Base-by-base conservation (phyloP, 139 green algal genomes). In the Auxenochlorella pyrenoidosa region DNA sequence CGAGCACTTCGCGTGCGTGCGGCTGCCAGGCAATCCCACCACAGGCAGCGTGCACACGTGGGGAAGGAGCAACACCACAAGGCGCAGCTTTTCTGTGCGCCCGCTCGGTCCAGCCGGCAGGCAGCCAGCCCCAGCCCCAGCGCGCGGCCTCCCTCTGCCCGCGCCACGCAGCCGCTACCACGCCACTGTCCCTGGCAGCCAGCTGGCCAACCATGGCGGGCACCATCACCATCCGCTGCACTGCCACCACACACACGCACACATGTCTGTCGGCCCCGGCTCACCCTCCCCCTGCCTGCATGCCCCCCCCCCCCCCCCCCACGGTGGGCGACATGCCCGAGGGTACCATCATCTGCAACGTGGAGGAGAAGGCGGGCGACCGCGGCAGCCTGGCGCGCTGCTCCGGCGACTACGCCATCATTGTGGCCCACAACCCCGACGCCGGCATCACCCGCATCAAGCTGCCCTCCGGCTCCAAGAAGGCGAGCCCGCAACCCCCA, bases 361-460 rank as follows among this genome's bases (percentile, higher is more conserved):
- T 99, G 82, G 98, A 99, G 96, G 94, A 96, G 82, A 90, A 90
- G 86, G 86, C 96, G 21, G 97, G 97, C 73, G 98, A 99, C 93
- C 95, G 98, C 77, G 97, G 98, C 70, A 86, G 93, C 10, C 85
- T 99, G 79, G 98, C 98, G 2, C 95, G 97, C 85, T 95, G 94
- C 87, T 99, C 96, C 40, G 98, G 98, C 65, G 97, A 99, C 94
- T 99, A 99, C 90, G 96, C 93, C 88, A 98, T 99, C 88, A 92
- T 99, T 36, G 96, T 99, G 82, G 94, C 96, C 18, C 98, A 99
- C 94, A 99, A 99, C 96, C 94, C 94, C 0, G 98, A 99, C 89
- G 86, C 95, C 22, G 97, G 97, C 90, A 97, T 99, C 89, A 98
- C 98, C 44, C 96, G 98, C 86, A 96, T 99, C 89, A 99, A 99